Base-by-base conservation (phyloP, 306 rosid species). In the Pachyrhizus erosus region DNA sequence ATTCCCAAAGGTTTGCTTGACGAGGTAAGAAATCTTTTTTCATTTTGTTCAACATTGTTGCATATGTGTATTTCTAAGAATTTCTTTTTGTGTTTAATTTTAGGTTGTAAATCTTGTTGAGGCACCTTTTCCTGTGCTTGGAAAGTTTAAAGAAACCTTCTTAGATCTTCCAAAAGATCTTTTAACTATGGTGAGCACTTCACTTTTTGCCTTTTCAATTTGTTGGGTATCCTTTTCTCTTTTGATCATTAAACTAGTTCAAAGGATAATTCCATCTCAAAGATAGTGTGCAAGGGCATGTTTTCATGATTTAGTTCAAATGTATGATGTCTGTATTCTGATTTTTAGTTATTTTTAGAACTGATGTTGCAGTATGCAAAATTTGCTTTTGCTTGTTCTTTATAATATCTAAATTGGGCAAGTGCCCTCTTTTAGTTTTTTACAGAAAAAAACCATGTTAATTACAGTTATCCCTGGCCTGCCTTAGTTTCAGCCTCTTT, bases 51-150 rank as follows among this genome's bases (percentile, higher is more conserved):
- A 58, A 78, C 76, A 72, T 82, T 84, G 61, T 76, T 70, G 26
- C 69, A 15, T 14, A 39, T 60, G 23, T 81, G 45, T 62, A 54
- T 75, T 81, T 82, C 52, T 88, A 76, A 89, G 21, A 66, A 54
- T 77, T 68, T 73, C 24, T 31, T 3, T 73, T 66, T 24, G 8
- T 48, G 66, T 78, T 39, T 64, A 70, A 75, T 57, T 73, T 48
- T 84, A 95, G 99, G 98, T 95, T 84, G 94, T 86, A 74, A 95
- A 95, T 93, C 97, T 93, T 77, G 96, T 95, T 69, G 99, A 95
- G 89, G 92, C 94, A 20, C 99, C 99, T 84, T 82, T 90, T 83
- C 92, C 99, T 27, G 91, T 95, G 75, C 95, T 95, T 77, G 97
- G 99, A 78, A 91, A 89, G 86, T 95, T 93, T 77, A 73, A 88